These are phyloP conservation scores for Podospora sp. DNA, from an alignment of 495 filamentous ascomycete species.

Conservation along the genomic window DNA sequence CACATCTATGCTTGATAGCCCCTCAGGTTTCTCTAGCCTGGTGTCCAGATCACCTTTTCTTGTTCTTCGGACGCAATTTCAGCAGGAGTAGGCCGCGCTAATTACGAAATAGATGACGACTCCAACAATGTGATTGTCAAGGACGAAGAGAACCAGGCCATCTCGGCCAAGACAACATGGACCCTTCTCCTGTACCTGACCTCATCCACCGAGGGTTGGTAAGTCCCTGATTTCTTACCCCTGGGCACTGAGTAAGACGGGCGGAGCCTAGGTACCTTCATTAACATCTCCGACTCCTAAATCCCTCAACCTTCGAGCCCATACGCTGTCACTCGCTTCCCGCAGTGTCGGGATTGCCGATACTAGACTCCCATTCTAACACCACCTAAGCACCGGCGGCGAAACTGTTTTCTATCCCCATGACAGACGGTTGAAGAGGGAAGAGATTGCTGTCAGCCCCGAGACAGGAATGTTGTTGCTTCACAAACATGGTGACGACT, in stretches of 20 bases:
- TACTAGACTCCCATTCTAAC: too few species aligned
- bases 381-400: conserved; percentile 60
- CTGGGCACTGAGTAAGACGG: neutral
- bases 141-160: conserved; percentile 16
- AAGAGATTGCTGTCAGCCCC: conserved; percentile 66
- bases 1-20: too few species aligned
- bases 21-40: neutral
- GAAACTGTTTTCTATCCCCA: conserved; percentile 93
- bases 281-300: too few species aligned
- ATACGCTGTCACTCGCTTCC: too few species aligned
- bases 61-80: neutral
- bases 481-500: conserved; percentile 87
- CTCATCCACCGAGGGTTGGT: conserved; percentile 51
- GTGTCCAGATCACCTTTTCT: neutral
- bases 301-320: too few species aligned
- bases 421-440: conserved; percentile 58
- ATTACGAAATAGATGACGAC: conserved; percentile 67
- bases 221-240: neutral
- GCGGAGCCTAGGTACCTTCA: too few species aligned
- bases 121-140: conserved; percentile 66
- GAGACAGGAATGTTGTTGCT: conserved; percentile 83
- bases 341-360: too few species aligned
- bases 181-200: conserved; percentile 89
- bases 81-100: neutral
- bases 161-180: conserved; percentile 83